Evolutionary conservation across 1,284 basidiomycete species (phyloP).

Genomic region (Volvariella surrecta): DNA sequence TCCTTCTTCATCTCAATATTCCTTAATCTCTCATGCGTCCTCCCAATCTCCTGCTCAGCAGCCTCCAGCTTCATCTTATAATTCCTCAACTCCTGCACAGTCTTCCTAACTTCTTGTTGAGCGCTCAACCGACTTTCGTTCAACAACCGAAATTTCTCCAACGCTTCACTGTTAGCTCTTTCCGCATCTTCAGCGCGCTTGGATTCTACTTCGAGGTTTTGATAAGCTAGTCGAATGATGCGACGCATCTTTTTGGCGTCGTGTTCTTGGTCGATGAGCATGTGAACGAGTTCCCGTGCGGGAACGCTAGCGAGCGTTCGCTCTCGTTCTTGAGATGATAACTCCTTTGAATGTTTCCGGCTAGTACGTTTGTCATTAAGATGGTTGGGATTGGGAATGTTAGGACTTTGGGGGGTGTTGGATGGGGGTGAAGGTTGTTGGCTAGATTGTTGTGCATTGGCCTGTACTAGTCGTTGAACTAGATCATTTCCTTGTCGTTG

Average conservation of each 20-base stretch:
- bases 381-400: too few relatives aligned
- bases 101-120: constrained; percentile 40
- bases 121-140: constrained; percentile 43
- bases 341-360: not conserved
- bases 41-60: constrained; percentile 51
- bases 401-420: too few relatives aligned
- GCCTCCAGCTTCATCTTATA: constrained; percentile 58
- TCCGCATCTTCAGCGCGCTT: constrained; percentile 46
- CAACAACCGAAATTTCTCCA: constrained; percentile 40
- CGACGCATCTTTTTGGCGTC: constrained; percentile 45
- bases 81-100: constrained; percentile 45
- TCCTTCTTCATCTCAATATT: constrained; percentile 38
- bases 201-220: constrained; percentile 44
- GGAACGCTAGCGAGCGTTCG: constrained; percentile 10
- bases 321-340: constrained; percentile 7
- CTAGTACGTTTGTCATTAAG: too few relatives aligned
- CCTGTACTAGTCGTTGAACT: too few relatives aligned
- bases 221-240: constrained; percentile 40
- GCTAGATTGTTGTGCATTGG: too few relatives aligned
- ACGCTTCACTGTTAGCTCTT: constrained; percentile 35
- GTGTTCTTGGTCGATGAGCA: constrained; percentile 47
- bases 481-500: too few relatives aligned
- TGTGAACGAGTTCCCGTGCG: constrained; percentile 34
- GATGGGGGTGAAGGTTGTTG: too few relatives aligned
- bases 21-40: constrained; percentile 33